A percentile compares a stretch with the other conserved stretches of the same genome.
Conservation (phyloP, 2,329 filamentous ascomycete species). For the Aspergillaceae sp. region DNA sequence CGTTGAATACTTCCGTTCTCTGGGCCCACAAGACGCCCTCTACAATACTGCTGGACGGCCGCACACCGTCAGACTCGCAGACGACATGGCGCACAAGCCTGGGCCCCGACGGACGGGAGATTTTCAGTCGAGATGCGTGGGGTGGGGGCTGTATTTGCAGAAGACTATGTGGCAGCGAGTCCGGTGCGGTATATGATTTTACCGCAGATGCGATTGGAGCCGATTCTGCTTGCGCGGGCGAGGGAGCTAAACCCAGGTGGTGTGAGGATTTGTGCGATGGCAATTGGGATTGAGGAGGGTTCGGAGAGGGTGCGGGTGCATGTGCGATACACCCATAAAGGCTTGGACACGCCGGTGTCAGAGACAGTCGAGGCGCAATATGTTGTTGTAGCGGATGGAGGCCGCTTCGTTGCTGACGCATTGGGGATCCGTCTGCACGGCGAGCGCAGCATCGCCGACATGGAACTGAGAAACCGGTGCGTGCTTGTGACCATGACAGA, state of each 20-base stretch:
- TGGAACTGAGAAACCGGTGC: slow-evolving; percentile 13
- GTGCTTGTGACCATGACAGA: slow-evolving; percentile 8
- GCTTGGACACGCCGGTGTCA: slow-evolving; percentile 3
- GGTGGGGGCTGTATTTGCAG: slow-evolving; percentile 17
- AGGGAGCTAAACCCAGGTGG: slow-evolving; percentile 21
- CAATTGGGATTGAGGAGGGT: slow-evolving; percentile 14
- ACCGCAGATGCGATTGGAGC: slow-evolving; percentile 31
- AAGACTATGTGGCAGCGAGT: slow-evolving; percentile 17
- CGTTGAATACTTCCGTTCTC: slow-evolving; percentile 15
- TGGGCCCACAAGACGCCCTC: slow-evolving; percentile 25
- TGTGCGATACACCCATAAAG: slow-evolving; percentile 14
- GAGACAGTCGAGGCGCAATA: slow-evolving; percentile 16
- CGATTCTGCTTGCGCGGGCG: slow-evolving; percentile 22
- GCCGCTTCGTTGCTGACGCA: slow-evolving; percentile 19
- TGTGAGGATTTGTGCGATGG: slow-evolving; percentile 20
- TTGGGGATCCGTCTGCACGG: slow-evolving; percentile 24
- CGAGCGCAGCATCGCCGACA: slow-evolving; percentile 23
- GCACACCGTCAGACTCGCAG: slow-evolving; percentile 19
- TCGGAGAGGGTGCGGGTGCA: slow-evolving; percentile 10
- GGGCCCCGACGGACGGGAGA: slow-evolving; percentile 17
- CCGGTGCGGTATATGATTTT: slow-evolving; percentile 22
- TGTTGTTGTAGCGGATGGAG: slow-evolving; percentile 28
- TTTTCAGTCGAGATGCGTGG: slow-evolving; percentile 22
- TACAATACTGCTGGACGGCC: slow-evolving; percentile 10
- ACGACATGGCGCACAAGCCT: slow-evolving; percentile 20